Conservation (phyloP, 768 basidiomycete species). For the Hortiboletus flavorubellus region DNA sequence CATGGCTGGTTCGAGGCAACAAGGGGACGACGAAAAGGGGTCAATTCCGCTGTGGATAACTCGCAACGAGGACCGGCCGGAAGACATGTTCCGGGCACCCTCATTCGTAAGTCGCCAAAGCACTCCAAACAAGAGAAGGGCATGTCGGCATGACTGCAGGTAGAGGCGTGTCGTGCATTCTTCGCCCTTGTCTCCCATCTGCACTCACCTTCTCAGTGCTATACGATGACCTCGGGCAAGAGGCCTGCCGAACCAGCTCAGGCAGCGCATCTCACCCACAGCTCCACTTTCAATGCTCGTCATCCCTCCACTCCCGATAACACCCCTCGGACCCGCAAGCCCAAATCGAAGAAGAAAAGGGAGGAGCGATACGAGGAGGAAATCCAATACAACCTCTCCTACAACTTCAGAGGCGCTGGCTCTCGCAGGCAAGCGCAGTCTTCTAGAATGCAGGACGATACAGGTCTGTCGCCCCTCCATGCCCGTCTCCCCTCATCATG, state of each 20-base stretch:
- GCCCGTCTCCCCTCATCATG: not conserved
- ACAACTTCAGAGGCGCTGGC: constrained; percentile 30
- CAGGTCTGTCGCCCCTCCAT: constrained; percentile 24
- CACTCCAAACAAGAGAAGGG: constrained; percentile 31
- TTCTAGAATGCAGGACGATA: constrained; percentile 29
- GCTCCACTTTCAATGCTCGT: constrained; percentile 52
- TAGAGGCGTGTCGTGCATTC: constrained; percentile 36
- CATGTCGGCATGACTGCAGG: constrained; percentile 33
- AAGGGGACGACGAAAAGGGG: constrained; percentile 15
- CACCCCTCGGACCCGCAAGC: constrained; percentile 38
- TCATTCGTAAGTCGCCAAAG: constrained; percentile 29
- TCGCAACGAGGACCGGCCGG: constrained; percentile 26
- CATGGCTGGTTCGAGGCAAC: constrained; percentile 17
- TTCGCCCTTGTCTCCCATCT: constrained; percentile 38
- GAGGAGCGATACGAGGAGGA: constrained; percentile 44
- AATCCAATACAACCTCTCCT: constrained; percentile 32
- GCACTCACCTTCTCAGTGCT: constrained; percentile 32
- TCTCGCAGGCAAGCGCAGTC: constrained; percentile 27
- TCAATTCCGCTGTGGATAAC: constrained; percentile 20
- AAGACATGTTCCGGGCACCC: constrained; percentile 12
- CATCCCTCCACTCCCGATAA: constrained; percentile 50
- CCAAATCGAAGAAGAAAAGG: constrained; percentile 44
- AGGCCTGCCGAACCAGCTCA: constrained; percentile 30
- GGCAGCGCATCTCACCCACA: constrained; percentile 53
- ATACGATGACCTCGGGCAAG: constrained; percentile 36